Evolutionary conservation across 257 asterid genomes (phyloP).

Genomic region (Ilex asprella): DNA sequence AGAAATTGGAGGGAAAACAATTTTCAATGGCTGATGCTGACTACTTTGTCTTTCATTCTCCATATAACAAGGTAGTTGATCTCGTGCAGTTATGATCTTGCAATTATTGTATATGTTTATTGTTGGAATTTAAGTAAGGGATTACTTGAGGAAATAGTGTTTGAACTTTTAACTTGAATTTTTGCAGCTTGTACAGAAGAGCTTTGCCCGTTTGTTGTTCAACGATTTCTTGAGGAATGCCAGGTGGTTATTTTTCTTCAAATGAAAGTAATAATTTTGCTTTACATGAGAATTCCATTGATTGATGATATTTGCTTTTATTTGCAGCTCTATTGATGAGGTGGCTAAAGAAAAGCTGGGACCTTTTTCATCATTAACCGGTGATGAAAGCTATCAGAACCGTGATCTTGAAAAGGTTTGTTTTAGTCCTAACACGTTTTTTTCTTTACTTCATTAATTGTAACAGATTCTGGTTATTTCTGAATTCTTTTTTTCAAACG

Average conservation of each 20-base stretch:
- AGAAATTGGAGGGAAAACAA: slow-evolving; percentile 74
- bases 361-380: slow-evolving; percentile 60
- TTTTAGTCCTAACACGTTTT: slow-evolving; percentile 1
- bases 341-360: slow-evolving; percentile 67
- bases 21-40: slow-evolving; percentile 75
- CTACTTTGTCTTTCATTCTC: slow-evolving; percentile 91
- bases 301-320: slow-evolving; percentile 1
- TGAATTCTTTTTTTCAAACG: no score
- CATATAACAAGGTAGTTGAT: slow-evolving; percentile 84
- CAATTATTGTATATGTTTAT: no score
- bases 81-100: background rate
- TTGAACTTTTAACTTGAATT: slow-evolving; percentile 11
- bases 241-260: slow-evolving; percentile 39
- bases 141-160: background rate
- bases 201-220: slow-evolving; percentile 80
- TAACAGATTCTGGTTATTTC: no score
- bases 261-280: background rate
- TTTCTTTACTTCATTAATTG: background rate
- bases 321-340: slow-evolving; percentile 72
- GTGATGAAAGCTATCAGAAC: slow-evolving; percentile 81
- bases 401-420: slow-evolving; percentile 97
- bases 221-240: slow-evolving; percentile 66
- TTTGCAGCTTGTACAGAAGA: slow-evolving; percentile 96
- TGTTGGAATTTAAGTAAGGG: no score
- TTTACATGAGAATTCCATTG: slow-evolving; percentile 3